These are phyloP conservation scores for Arabidopsis thaliana DNA, from an alignment of 345 rosid genomes.

Conservation along the genomic window DNA sequence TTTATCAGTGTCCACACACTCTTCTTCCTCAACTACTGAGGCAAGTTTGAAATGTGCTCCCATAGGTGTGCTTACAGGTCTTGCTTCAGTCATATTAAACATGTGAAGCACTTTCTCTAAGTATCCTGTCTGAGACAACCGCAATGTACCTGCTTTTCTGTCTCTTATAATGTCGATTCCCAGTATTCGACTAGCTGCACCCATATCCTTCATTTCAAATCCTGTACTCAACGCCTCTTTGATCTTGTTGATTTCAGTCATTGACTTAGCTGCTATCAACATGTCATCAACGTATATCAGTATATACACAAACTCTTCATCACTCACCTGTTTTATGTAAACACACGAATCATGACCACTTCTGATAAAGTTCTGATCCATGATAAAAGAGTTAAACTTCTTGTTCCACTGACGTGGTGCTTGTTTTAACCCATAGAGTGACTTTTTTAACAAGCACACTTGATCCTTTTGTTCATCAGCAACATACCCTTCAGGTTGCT, in stretches of 20 bases:
- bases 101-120: fast-evolving
- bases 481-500: background rate
- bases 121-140: background rate
- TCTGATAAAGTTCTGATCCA: background rate
- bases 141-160: background rate
- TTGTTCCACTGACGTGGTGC: background rate
- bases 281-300: too few relatives aligned
- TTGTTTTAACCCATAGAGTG: background rate
- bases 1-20: background rate
- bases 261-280: too few relatives aligned
- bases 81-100: background rate
- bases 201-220: too few relatives aligned
- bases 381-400: too few relatives aligned
- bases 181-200: too few relatives aligned
- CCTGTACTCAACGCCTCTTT: too few relatives aligned
- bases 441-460: background rate
- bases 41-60: background rate
- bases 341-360: background rate
- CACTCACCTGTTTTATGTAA: too few relatives aligned
- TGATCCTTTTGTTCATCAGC: background rate
- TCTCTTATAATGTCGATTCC: background rate
- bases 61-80: fast-evolving
- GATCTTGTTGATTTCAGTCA: too few relatives aligned
- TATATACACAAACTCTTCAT: background rate
- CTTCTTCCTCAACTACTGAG: fast-evolving